A percentile compares a stretch with the other conserved stretches of the same genome.
Evolutionary conservation across 176 grass and related monocot species (phyloP).

Genomic region (Urochloa ruziziensis): DNA sequence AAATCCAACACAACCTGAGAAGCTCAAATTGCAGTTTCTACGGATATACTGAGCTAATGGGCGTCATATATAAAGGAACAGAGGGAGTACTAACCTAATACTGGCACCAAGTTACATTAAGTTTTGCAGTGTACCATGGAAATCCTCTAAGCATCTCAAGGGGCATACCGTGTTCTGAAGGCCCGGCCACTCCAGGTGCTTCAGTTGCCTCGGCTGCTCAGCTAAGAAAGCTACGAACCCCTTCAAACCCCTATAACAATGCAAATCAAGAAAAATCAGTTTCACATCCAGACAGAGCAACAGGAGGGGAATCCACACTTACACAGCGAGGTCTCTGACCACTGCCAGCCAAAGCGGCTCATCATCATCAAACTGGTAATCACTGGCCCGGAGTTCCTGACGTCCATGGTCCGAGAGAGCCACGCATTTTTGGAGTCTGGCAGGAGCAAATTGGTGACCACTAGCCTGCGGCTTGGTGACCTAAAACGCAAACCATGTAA

Average conservation of each 20-base stretch:
- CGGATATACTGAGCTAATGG: not conserved
- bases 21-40: not conserved
- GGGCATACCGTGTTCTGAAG: slow-evolving; percentile 71
- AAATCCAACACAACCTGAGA: slow-evolving; percentile 2
- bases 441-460: not conserved
- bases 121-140: not conserved
- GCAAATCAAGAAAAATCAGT: slow-evolving; percentile 15
- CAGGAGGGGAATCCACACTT: slow-evolving; percentile 8
- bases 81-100: not conserved
- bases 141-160: not conserved
- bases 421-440: not conserved
- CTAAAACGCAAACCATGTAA: slow-evolving; percentile 18
- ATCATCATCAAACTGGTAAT: slow-evolving; percentile 38
- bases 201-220: slow-evolving; percentile 84
- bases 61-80: too few relatives aligned
- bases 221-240: slow-evolving; percentile 63
- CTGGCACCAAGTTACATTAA: not conserved
- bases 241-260: slow-evolving; percentile 61
- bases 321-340: slow-evolving; percentile 31
- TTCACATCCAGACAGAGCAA: not conserved
- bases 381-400: slow-evolving; percentile 11
- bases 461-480: not conserved
- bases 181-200: slow-evolving; percentile 82
- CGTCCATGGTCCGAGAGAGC: slow-evolving; percentile 5
- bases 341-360: slow-evolving; percentile 43